Conservation (phyloP, 768 basidiomycete genomes). For the Tylopilus sp. region DNA sequence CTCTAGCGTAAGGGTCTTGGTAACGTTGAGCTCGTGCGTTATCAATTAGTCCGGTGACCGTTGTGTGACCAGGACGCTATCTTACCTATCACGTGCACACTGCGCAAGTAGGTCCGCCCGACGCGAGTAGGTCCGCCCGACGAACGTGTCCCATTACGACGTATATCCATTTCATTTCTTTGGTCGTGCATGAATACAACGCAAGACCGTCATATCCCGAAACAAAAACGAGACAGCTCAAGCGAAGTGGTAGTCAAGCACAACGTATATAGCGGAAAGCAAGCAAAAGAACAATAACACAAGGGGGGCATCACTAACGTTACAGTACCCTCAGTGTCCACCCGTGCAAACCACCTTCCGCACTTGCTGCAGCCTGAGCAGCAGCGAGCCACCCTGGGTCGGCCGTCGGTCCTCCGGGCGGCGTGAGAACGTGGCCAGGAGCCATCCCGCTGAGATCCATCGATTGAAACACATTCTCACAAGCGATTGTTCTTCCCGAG, state of each 20-base stretch:
- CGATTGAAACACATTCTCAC: conserved; percentile 73
- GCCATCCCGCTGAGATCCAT: conserved; percentile 58
- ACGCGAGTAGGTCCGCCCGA: conserved; percentile 18
- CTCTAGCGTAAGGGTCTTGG: background rate
- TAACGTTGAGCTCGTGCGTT: background rate
- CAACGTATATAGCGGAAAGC: conserved; percentile 27
- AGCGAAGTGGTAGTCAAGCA: conserved; percentile 17
- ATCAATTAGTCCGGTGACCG: too few relatives aligned
- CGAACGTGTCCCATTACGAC: conserved; percentile 32
- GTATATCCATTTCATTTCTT: conserved; percentile 16
- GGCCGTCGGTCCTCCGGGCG: conserved; percentile 41
- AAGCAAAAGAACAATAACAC: conserved; percentile 25
- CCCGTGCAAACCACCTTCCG: conserved; percentile 64
- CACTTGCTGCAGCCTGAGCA: conserved; percentile 63
- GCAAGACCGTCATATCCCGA: conserved; percentile 11
- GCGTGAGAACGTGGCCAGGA: conserved; percentile 42
- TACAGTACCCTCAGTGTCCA: conserved; percentile 83
- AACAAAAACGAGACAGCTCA: conserved; percentile 5
- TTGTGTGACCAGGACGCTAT: too few relatives aligned
- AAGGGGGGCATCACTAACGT: conserved; percentile 20
- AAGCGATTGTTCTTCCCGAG: conserved; percentile 79
- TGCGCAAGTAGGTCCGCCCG: background rate
- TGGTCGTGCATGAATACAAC: background rate
- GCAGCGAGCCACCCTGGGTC: conserved; percentile 73
- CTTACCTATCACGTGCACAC: conserved; percentile 16